These are phyloP conservation scores for Boletus reticulatus DNA, from an alignment of 768 basidiomycete genomes.

Conservation along the genomic window DNA sequence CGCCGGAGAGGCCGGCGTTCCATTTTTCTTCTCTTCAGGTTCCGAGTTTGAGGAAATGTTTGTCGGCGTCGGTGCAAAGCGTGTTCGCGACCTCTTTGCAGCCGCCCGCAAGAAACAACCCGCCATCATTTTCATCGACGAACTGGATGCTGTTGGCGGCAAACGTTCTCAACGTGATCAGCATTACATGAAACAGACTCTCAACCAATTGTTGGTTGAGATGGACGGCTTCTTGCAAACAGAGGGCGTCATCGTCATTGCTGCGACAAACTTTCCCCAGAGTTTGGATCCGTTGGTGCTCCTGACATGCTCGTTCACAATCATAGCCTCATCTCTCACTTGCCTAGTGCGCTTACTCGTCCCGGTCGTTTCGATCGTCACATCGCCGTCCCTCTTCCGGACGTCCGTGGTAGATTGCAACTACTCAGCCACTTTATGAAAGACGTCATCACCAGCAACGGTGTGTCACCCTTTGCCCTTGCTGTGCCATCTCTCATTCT, in stretches of 20 bases:
- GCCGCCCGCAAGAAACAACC: slow-evolving; percentile 93
- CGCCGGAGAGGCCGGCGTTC: slow-evolving; percentile 96
- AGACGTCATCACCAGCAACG: slow-evolving; percentile 60
- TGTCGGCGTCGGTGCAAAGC: slow-evolving; percentile 92
- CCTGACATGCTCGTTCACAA: not conserved
- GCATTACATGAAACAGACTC: slow-evolving; percentile 89
- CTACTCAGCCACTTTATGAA: slow-evolving; percentile 92
- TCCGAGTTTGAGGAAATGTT: slow-evolving; percentile 99
- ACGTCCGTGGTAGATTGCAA: slow-evolving; percentile 90
- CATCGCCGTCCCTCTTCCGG: slow-evolving; percentile 92
- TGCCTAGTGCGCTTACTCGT: slow-evolving; percentile 80
- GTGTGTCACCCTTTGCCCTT: slow-evolving; percentile 34
- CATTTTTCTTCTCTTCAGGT: slow-evolving; percentile 95
- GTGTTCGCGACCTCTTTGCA: slow-evolving; percentile 92
- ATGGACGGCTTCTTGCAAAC: slow-evolving; percentile 95
- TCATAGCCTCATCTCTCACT: slow-evolving; percentile 11
- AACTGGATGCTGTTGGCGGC: slow-evolving; percentile 90
- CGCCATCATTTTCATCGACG: slow-evolving; percentile 98
- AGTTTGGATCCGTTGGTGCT: slow-evolving; percentile 78
- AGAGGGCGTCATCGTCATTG: slow-evolving; percentile 94
- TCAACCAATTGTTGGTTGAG: slow-evolving; percentile 96
- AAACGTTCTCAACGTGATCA: slow-evolving; percentile 83
- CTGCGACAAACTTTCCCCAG: slow-evolving; percentile 97
- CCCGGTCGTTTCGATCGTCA: slow-evolving; percentile 96
- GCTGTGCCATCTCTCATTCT: not conserved